Percentiles rank a stretch among this genome's conserved stretches.
Evolutionary conservation across 23 red algal species (phyloP).

Genomic region (Gracilaria domingensis): DNA sequence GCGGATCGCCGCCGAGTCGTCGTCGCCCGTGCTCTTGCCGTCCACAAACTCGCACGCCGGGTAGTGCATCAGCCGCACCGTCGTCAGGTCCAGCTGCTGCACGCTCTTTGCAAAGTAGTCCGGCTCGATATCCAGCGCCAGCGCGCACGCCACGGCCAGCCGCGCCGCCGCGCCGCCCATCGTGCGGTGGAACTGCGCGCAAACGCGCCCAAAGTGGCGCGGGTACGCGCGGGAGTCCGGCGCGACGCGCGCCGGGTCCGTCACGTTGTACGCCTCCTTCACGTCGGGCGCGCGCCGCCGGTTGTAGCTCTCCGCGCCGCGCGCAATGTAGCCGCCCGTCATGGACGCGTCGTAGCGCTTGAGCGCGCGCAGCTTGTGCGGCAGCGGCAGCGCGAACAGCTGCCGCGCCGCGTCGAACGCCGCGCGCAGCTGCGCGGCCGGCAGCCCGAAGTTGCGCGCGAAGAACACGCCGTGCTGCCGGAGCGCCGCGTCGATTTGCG

Average conservation of each 20-base stretch:
- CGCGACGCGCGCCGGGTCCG: neutral
- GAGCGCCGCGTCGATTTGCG: conserved; percentile 16
- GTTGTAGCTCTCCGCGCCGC: conserved; percentile 32
- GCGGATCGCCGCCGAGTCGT: neutral
- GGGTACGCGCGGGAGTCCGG: conserved; percentile 17
- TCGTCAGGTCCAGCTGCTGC: neutral
- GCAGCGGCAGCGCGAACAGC: conserved; percentile 13
- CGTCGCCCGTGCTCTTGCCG: neutral
- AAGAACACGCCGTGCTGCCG: conserved; percentile 20
- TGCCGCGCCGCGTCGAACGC: conserved; percentile 8
- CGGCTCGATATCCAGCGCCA: conserved; percentile 13
- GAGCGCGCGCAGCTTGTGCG: conserved; percentile 1
- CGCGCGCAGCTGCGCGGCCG: neutral
- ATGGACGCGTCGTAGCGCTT: too few species aligned
- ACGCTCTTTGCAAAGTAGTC: conserved; percentile 1
- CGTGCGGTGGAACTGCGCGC: neutral
- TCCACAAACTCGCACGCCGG: conserved; percentile 21
- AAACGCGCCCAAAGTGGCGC: conserved; percentile 5
- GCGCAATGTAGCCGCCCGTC: neutral
- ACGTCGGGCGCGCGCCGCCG: conserved; percentile 19
- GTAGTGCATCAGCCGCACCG: conserved; percentile 39
- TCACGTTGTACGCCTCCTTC: conserved; percentile 57
- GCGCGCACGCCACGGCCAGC: conserved; percentile 34
- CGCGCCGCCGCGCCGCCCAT: neutral
- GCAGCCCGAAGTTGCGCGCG: conserved; percentile 30